Percentiles rank a stretch among this genome's conserved stretches.
phyloP scores from a whole-genome alignment of 1,139 yeast species.

The Suhomyces terraborum region DNA sequence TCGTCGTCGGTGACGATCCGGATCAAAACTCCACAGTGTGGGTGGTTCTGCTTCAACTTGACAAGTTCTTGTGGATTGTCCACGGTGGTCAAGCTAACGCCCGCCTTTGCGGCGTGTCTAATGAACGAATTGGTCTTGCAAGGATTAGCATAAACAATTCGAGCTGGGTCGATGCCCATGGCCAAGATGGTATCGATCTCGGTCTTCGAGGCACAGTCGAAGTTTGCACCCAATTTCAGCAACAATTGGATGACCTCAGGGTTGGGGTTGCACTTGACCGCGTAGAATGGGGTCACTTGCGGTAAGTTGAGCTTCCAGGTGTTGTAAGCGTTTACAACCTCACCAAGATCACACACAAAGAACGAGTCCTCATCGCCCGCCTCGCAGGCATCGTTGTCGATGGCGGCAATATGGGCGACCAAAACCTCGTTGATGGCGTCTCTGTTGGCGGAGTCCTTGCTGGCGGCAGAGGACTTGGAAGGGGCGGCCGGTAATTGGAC shows the following conservation, averaged over 20 bases:
- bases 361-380: conserved; percentile 87
- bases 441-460: conserved; percentile 1
- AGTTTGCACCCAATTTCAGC: conserved; percentile 66
- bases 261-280: conserved; percentile 92
- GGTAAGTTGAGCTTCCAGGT: conserved; percentile 72
- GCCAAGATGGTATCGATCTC: conserved; percentile 73
- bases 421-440: conserved; percentile 42
- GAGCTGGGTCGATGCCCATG: conserved; percentile 61
- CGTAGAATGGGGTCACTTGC: conserved; percentile 79
- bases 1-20: conserved; percentile 92
- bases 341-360: conserved; percentile 83
- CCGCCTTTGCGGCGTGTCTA: conserved; percentile 60
- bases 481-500: background rate
- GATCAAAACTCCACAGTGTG: conserved; percentile 67
- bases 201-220: conserved; percentile 90
- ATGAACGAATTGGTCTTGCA: conserved; percentile 84
- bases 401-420: conserved; percentile 39
- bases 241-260: conserved; percentile 57
- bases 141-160: conserved; percentile 91
- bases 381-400: conserved; percentile 63
- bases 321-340: conserved; percentile 58
- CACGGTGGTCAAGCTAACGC: conserved; percentile 77
- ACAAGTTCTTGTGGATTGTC: conserved; percentile 84
- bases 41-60: conserved; percentile 70
- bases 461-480: too few species aligned